Evolutionary conservation across 192 early-diverging fungal species (phyloP).

Genomic region (Umbelopsis ramanniana): DNA sequence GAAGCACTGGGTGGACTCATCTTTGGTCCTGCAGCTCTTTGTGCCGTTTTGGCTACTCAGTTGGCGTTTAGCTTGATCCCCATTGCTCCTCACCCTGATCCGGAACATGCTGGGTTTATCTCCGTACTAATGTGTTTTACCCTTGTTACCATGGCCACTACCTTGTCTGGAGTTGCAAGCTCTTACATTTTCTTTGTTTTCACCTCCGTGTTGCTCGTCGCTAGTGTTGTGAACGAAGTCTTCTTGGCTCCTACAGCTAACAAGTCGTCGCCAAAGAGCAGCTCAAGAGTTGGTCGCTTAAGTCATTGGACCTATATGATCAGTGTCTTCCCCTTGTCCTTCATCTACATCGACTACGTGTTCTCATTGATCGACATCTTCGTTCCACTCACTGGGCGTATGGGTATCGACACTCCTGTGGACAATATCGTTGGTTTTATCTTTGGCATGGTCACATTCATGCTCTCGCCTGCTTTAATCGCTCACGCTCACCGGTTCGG

Average conservation of each 20-base stretch:
- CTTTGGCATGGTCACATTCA: constrained; percentile 51
- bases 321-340: constrained; percentile 29
- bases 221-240: constrained; percentile 41
- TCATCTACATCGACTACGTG: constrained; percentile 42
- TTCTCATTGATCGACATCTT: constrained; percentile 61
- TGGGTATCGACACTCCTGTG: constrained; percentile 65
- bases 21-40: constrained; percentile 51
- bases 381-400: constrained; percentile 72
- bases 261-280: constrained; percentile 25
- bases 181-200: constrained; percentile 54
- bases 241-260: constrained; percentile 14
- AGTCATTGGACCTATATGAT: constrained; percentile 41
- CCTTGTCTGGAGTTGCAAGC: constrained; percentile 42
- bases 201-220: constrained; percentile 28
- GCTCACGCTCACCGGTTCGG: constrained; percentile 60
- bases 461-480: constrained; percentile 48
- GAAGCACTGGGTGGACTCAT: constrained; percentile 60
- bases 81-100: constrained; percentile 39
- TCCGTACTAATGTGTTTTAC: constrained; percentile 30
- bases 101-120: constrained; percentile 39
- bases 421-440: constrained; percentile 67
- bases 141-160: constrained; percentile 25
- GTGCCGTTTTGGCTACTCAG: constrained; percentile 48
- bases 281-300: constrained; percentile 26
- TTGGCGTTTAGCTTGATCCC: constrained; percentile 34